Evolutionary conservation across 78 protist genomes (phyloP).

Genomic region (Cavenderia fasciculata): DNA sequence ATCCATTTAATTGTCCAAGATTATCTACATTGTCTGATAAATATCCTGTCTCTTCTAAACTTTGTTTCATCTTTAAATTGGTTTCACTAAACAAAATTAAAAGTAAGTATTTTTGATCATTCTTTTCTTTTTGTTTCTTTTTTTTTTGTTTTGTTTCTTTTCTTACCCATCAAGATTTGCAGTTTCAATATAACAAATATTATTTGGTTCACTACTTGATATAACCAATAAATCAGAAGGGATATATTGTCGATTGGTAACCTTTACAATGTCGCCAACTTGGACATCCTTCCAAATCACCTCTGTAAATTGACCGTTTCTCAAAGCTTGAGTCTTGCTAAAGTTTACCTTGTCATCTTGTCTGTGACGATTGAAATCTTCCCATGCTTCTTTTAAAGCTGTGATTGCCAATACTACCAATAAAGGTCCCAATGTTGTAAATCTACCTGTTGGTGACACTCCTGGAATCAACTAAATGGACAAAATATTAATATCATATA

Average conservation of each 20-base stretch:
- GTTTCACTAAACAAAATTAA: conserved; percentile 74
- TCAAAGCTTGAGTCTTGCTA: conserved; percentile 18
- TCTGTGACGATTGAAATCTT: conserved; percentile 84
- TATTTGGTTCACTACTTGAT: conserved; percentile 64
- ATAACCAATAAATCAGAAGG: conserved; percentile 91
- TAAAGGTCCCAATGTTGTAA: conserved; percentile 90
- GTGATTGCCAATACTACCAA: conserved; percentile 81
- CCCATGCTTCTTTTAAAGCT: conserved; percentile 85
- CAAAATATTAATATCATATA: not conserved
- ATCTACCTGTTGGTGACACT: conserved; percentile 89
- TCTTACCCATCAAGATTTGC: conserved; percentile 91
- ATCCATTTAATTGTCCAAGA: not conserved
- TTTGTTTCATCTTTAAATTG: conserved; percentile 21
- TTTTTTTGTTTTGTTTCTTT: no score
- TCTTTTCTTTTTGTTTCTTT: no score
- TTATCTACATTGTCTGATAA: not conserved
- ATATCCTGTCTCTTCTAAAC: conserved; percentile 28
- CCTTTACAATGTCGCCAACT: conserved; percentile 85
- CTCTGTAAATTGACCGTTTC: not conserved
- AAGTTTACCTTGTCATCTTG: conserved; percentile 74
- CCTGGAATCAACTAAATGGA: conserved; percentile 81
- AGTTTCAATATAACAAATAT: conserved; percentile 90
- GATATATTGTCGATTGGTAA: conserved; percentile 56
- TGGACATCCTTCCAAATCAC: conserved; percentile 53
- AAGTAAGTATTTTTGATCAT: no score